phyloP scores from a whole-genome alignment of 352 stramenopile genomes.

The Globisporangium nunn region DNA sequence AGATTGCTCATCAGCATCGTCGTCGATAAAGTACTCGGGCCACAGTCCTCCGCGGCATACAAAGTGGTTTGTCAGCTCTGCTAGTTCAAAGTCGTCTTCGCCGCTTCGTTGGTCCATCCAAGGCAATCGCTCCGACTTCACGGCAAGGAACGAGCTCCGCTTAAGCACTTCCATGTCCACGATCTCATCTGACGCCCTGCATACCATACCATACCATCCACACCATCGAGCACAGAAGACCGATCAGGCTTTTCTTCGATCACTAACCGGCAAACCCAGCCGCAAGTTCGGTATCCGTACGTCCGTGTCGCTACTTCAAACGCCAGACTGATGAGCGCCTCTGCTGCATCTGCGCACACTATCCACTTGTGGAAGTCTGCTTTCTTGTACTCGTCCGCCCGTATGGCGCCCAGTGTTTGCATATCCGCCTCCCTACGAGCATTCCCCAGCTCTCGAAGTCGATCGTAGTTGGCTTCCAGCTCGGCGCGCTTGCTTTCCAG shows the following conservation, averaged over 20 bases:
- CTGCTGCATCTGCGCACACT: conserved; percentile 23
- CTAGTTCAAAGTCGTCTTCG: conserved; percentile 18
- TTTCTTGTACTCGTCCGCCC: conserved; percentile 18
- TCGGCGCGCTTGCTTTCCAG: conserved; percentile 30
- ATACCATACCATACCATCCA: too few species aligned
- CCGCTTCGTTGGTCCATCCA: not conserved
- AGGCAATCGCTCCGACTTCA: not conserved
- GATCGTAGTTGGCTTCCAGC: conserved; percentile 43
- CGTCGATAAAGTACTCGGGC: not conserved
- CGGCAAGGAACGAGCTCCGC: conserved; percentile 14
- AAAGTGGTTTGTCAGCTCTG: conserved; percentile 18
- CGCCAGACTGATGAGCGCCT: conserved; percentile 25
- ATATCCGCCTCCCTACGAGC: conserved; percentile 28
- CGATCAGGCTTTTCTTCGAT: not conserved
- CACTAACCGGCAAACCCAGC: not conserved
- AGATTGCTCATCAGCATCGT: not conserved
- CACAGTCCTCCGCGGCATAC: conserved; percentile 20
- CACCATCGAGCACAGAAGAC: not conserved
- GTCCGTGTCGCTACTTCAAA: conserved; percentile 15
- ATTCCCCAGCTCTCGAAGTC: conserved; percentile 25
- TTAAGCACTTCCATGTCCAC: conserved; percentile 21
- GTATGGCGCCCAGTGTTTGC: conserved; percentile 25
- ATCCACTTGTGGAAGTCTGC: conserved; percentile 12
- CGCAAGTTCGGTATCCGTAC: conserved; percentile 6
- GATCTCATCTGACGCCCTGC: conserved; percentile 4